Conservation (phyloP, 352 stramenopile species). For the Halophytophthora polymorphica region DNA sequence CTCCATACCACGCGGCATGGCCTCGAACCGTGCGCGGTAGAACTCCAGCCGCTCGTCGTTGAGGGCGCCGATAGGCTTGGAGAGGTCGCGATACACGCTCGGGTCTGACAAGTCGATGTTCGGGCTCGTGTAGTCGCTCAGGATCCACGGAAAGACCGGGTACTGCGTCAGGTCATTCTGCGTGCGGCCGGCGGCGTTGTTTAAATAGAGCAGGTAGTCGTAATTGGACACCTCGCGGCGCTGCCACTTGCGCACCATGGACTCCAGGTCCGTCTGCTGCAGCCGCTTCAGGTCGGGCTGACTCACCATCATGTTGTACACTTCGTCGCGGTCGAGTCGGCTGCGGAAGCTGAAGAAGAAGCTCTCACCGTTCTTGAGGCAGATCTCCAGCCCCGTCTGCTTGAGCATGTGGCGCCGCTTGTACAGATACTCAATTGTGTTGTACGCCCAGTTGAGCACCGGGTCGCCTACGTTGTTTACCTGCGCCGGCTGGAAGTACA, state of each 20-base stretch:
- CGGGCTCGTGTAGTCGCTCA: conserved; percentile 86
- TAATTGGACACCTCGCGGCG: conserved; percentile 93
- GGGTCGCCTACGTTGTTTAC: conserved; percentile 91
- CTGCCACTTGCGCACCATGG: conserved; percentile 85
- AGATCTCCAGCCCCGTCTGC: conserved; percentile 86
- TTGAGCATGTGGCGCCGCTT: conserved; percentile 89
- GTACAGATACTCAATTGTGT: conserved; percentile 78
- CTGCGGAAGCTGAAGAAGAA: conserved; percentile 84
- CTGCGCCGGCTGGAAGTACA: conserved; percentile 91
- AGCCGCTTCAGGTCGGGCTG: conserved; percentile 64
- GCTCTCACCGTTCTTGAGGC: conserved; percentile 64
- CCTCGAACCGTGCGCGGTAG: conserved; percentile 86
- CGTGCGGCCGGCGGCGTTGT: conserved; percentile 82
- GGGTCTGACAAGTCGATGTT: conserved; percentile 85
- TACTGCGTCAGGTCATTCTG: conserved; percentile 94
- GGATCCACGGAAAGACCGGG: conserved; percentile 97
- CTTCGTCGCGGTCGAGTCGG: conserved; percentile 65
- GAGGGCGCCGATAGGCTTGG: conserved; percentile 94
- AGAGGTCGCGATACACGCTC: conserved; percentile 91
- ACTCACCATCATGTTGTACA: conserved; percentile 84
- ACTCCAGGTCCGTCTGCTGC: conserved; percentile 61
- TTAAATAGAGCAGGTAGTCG: conserved; percentile 88
- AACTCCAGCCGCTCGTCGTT: conserved; percentile 86
- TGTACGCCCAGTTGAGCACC: conserved; percentile 82
- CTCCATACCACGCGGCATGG: conserved; percentile 88